Conservation (phyloP, 306 rosid species). For the Rosa persica region DNA sequence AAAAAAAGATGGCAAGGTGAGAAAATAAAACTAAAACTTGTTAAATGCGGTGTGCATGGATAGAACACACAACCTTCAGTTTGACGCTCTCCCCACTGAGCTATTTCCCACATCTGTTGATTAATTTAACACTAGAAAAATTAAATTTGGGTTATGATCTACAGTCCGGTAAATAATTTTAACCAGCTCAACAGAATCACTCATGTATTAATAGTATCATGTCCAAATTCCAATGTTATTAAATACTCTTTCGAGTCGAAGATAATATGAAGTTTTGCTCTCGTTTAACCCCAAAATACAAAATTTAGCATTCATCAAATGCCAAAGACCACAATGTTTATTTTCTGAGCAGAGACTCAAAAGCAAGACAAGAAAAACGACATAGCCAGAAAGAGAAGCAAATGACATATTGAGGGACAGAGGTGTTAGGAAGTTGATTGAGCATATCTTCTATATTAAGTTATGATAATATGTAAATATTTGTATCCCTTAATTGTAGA, state of each 20-base stretch:
- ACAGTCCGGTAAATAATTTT: too few species aligned
- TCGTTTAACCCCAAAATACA: background rate
- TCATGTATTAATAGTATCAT: too few species aligned
- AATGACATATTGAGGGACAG: background rate
- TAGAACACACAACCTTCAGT: slow-evolving; percentile 17
- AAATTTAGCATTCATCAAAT: background rate
- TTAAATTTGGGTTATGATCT: too few species aligned
- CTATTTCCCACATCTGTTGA: background rate
- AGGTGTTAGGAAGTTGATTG: too few species aligned
- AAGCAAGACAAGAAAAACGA: background rate
- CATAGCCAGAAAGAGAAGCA: background rate
- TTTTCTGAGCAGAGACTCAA: background rate
- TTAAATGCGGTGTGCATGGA: slow-evolving; percentile 12
- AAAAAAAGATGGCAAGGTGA: background rate
- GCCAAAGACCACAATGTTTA: background rate
- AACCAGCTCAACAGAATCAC: too few species aligned
- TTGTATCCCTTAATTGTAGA: too few species aligned
- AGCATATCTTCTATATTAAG: too few species aligned
- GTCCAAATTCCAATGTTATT: background rate
- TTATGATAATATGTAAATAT: too few species aligned
- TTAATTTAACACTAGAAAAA: too few species aligned
- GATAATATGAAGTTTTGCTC: background rate
- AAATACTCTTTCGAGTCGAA: too few species aligned
- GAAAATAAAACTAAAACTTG: background rate
- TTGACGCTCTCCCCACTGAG: slow-evolving; percentile 19